These are phyloP conservation scores for Thielaviopsis cerberus DNA, from an alignment of 2,329 filamentous ascomycete species.

Conservation along the genomic window DNA sequence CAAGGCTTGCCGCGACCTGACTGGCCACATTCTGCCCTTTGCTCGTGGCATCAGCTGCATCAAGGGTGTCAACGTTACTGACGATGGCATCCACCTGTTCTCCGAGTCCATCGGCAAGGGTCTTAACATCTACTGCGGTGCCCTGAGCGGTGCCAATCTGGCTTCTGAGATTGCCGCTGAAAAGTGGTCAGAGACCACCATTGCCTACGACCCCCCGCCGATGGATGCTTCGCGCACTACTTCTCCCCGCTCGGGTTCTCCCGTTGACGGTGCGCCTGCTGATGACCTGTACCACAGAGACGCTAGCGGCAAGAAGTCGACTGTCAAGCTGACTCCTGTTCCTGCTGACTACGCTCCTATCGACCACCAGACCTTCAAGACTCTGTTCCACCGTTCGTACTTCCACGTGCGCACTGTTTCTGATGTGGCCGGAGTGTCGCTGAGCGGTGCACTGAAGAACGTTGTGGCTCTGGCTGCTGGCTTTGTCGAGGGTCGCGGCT, in stretches of 20 bases:
- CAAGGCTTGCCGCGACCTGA: conserved; percentile 64
- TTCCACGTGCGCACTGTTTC: conserved; percentile 90
- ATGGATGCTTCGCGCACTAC: conserved; percentile 62
- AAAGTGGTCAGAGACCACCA: conserved; percentile 93
- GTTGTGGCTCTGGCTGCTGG: conserved; percentile 86
- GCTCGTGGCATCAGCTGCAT: conserved; percentile 93
- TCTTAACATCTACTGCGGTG: conserved; percentile 89
- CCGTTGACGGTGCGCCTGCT: conserved; percentile 20
- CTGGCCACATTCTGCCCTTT: conserved; percentile 77
- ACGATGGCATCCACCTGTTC: conserved; percentile 73
- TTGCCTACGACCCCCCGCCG: conserved; percentile 82
- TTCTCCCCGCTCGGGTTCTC: conserved; percentile 34
- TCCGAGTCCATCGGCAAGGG: conserved; percentile 85
- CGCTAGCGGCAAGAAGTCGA: conserved; percentile 45
- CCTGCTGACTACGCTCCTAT: conserved; percentile 71
- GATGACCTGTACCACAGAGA: conserved; percentile 48
- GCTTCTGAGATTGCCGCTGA: conserved; percentile 85
- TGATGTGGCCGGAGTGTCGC: conserved; percentile 91
- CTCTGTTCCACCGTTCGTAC: conserved; percentile 86
- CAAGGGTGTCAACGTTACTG: conserved; percentile 87
- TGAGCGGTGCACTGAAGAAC: conserved; percentile 91
- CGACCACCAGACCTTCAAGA: conserved; percentile 65
- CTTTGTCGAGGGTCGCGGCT: conserved; percentile 86
- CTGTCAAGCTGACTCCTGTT: conserved; percentile 53
- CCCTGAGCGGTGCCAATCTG: conserved; percentile 89